Conservation (phyloP, 2,329 filamentous ascomycete species). For the Verticillium nonalfalfae region DNA sequence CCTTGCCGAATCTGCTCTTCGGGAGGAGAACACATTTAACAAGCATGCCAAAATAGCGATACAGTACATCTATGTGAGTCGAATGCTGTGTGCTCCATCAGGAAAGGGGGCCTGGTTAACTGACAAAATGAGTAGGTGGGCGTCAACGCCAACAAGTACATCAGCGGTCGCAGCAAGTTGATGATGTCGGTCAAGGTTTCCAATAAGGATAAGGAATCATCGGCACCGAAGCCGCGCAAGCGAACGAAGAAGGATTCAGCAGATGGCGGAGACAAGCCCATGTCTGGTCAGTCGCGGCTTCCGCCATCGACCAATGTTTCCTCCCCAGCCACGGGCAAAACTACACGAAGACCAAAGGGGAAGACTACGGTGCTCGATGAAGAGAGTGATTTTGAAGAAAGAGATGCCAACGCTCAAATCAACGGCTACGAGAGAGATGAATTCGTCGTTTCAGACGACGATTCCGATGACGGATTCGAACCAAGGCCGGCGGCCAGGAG, state of each 20-base stretch:
- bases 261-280: slow-evolving; percentile 21
- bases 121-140: slow-evolving; percentile 25
- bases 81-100: background rate
- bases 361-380: slow-evolving; percentile 14
- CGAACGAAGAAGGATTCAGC: slow-evolving; percentile 26
- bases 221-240: slow-evolving; percentile 23
- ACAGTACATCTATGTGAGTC: slow-evolving; percentile 63
- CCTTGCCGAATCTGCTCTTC: slow-evolving; percentile 65
- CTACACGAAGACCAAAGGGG: slow-evolving; percentile 19
- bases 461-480: slow-evolving; percentile 40
- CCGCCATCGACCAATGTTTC: slow-evolving; percentile 44
- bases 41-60: slow-evolving; percentile 58
- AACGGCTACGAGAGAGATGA: slow-evolving; percentile 42
- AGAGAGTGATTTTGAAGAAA: slow-evolving; percentile 26
- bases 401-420: slow-evolving; percentile 31
- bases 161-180: slow-evolving; percentile 37
- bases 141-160: slow-evolving; percentile 31
- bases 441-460: slow-evolving; percentile 39
- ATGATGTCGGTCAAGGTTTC: slow-evolving; percentile 34
- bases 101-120: background rate
- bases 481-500: slow-evolving; percentile 25
- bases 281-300: slow-evolving; percentile 10
- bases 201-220: slow-evolving; percentile 19
- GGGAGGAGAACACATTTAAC: slow-evolving; percentile 63
- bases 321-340: slow-evolving; percentile 35